Percentiles rank a stretch among this genome's conserved stretches.
These are phyloP conservation scores for Aspergillus tubingensis DNA, from an alignment of 2,329 filamentous ascomycete species.

Conservation along the genomic window DNA sequence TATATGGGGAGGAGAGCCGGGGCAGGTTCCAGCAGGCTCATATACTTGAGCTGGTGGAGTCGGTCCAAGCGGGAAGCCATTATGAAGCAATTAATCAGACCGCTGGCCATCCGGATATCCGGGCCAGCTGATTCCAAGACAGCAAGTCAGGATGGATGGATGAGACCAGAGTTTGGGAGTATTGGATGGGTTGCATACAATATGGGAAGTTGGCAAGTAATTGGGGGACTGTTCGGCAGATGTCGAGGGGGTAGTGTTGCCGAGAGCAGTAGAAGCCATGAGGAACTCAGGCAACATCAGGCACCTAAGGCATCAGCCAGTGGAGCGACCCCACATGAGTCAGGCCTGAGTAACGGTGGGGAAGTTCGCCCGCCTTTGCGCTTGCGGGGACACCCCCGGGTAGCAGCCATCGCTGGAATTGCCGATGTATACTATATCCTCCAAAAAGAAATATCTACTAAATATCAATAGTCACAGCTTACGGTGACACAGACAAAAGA, in stretches of 20 bases:
- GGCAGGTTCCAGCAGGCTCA: constrained; percentile 1
- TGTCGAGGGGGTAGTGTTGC: constrained; percentile 25
- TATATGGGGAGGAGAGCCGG: not conserved
- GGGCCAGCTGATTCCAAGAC: not conserved
- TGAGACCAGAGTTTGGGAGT: not conserved
- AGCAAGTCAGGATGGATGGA: not conserved
- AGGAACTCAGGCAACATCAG: too few species aligned
- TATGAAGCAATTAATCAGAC: constrained; percentile 5
- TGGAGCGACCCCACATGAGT: constrained; percentile 36
- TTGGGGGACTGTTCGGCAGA: constrained; percentile 26
- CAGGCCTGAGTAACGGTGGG: constrained; percentile 33
- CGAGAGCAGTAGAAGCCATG: constrained; percentile 15
- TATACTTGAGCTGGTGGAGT: constrained; percentile 16
- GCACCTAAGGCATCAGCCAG: not conserved
- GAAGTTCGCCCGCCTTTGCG: constrained; percentile 1
- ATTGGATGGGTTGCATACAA: not conserved
- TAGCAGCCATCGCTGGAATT: not conserved
- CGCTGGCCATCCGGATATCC: not conserved
- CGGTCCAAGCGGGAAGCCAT: not conserved
- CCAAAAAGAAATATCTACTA: too few species aligned
- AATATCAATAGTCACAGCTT: not conserved
- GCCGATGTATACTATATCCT: constrained; percentile 1
- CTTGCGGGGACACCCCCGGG: not conserved
- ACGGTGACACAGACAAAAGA: too few species aligned
- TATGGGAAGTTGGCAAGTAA: not conserved